Conservation (phyloP, 257 asterid genomes). For the Penstemon eatonii region DNA sequence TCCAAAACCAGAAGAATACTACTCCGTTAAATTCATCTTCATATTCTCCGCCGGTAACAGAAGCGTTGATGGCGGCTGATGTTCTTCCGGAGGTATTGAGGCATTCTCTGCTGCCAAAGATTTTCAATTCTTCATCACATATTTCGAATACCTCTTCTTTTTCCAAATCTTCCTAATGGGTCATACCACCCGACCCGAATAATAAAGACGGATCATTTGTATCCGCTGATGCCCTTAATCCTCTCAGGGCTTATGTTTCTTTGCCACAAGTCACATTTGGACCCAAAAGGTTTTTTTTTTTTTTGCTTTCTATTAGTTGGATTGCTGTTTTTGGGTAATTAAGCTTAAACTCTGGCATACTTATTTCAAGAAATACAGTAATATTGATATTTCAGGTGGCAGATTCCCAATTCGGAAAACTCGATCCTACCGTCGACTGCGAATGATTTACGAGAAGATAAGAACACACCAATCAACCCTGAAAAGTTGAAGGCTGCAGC, state of each 20-base stretch:
- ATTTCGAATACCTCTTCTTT: conserved; percentile 40
- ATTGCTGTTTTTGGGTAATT: too few species aligned
- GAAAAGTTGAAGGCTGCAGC: conserved; percentile 86
- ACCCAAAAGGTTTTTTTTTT: conserved; percentile 72
- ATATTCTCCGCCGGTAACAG: too few species aligned
- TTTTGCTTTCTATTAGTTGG: too few species aligned
- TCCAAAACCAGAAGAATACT: conserved; percentile 19
- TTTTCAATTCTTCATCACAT: conserved; percentile 43
- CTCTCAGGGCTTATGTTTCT: conserved; percentile 80
- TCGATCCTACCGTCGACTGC: conserved; percentile 77
- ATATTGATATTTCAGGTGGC: conserved; percentile 57
- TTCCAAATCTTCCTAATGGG: conserved; percentile 69
- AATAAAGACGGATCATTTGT: conserved; percentile 21
- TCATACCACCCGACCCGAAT: conserved; percentile 45
- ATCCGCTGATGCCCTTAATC: conserved; percentile 69
- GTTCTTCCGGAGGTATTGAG: conserved; percentile 80
- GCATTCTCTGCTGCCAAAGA: conserved; percentile 73
- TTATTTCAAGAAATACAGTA: too few species aligned
- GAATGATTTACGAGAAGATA: conserved; percentile 71
- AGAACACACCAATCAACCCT: conserved; percentile 50
- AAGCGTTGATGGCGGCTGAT: conserved; percentile 41
- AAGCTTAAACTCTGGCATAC: too few species aligned
- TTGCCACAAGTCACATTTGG: conserved; percentile 85
- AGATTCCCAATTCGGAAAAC: conserved; percentile 63
- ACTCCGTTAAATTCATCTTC: not conserved